A percentile compares a stretch with the other conserved stretches of the same genome.
Conservation (phyloP, 352 stramenopile genomes). For the Pythium folliculosum region DNA sequence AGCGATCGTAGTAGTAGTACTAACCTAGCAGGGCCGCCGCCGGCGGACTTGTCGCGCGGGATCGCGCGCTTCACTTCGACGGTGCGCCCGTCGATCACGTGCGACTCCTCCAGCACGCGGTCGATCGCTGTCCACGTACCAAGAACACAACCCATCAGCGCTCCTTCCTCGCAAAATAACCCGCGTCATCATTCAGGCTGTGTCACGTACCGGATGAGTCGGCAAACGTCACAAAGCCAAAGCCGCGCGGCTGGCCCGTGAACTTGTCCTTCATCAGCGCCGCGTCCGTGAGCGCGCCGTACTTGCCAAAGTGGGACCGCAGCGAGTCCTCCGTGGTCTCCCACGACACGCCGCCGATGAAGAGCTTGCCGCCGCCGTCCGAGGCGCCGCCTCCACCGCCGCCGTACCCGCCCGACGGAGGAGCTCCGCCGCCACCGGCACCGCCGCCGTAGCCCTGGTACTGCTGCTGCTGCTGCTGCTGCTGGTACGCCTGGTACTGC, state of each 20-base stretch:
- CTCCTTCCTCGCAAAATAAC: neutral
- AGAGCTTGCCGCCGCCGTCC: slow-evolving; percentile 70
- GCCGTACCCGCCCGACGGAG: neutral
- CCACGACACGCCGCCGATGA: slow-evolving; percentile 91
- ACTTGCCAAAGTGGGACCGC: slow-evolving; percentile 88
- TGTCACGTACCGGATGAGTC: slow-evolving; percentile 72
- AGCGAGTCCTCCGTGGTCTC: slow-evolving; percentile 93
- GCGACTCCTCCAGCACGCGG: slow-evolving; percentile 80
- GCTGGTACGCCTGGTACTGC: slow-evolving; percentile 35
- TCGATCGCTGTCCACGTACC: slow-evolving; percentile 59
- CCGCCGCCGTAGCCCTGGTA: slow-evolving; percentile 36
- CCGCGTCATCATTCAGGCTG: too few species aligned
- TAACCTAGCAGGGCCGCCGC: slow-evolving; percentile 61
- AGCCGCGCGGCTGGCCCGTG: slow-evolving; percentile 89
- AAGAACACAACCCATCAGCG: slow-evolving; percentile 29
- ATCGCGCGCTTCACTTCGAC: slow-evolving; percentile 94
- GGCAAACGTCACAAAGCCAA: slow-evolving; percentile 94
- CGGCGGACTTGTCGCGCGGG: slow-evolving; percentile 77
- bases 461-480: slow-evolving; percentile 33
- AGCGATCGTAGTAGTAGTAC: slow-evolving; percentile 35
- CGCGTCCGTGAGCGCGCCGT: slow-evolving; percentile 83
- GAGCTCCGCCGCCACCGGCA: slow-evolving; percentile 16
- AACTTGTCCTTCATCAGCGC: slow-evolving; percentile 94
- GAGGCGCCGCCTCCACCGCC: neutral
- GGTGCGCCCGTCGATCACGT: slow-evolving; percentile 88